These are phyloP conservation scores for Phytophthora tubulina DNA, from an alignment of 352 stramenopile species.

Conservation along the genomic window DNA sequence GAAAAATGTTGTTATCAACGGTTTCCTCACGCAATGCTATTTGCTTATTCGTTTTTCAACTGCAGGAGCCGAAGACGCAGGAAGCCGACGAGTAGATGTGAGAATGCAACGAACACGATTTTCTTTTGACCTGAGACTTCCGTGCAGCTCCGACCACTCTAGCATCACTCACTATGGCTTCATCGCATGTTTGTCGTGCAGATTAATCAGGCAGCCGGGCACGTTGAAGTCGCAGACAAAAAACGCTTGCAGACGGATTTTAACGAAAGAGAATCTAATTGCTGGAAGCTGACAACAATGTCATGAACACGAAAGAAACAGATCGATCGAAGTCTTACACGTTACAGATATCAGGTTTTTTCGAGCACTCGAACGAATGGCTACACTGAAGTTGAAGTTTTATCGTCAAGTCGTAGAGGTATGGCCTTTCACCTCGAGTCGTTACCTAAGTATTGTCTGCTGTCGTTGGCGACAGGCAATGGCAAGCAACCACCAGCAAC, in stretches of 20 bases:
- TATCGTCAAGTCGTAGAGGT: background rate
- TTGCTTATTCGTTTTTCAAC: slow-evolving; percentile 4
- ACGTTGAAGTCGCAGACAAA: background rate
- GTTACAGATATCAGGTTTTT: background rate
- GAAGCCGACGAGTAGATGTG: slow-evolving; percentile 51
- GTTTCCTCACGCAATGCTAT: slow-evolving; percentile 9
- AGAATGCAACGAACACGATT: slow-evolving; percentile 23
- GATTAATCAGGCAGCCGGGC: background rate
- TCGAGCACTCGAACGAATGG: background rate
- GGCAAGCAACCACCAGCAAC: background rate
- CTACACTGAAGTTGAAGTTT: slow-evolving; percentile 8
- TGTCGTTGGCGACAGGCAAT: slow-evolving; percentile 12
- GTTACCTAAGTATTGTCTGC: background rate
- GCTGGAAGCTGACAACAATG: background rate
- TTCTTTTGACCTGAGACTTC: slow-evolving; percentile 13
- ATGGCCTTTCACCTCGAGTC: background rate
- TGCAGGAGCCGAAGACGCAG: slow-evolving; percentile 78
- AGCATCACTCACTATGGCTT: slow-evolving; percentile 16
- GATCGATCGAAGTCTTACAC: background rate
- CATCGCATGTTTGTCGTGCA: slow-evolving; percentile 4
- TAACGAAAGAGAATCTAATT: background rate
- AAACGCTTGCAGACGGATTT: background rate
- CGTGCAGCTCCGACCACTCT: slow-evolving; percentile 1
- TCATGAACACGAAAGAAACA: background rate
- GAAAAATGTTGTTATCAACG: background rate